Evolutionary conservation across 257 asterid genomes (phyloP).

Genomic region (Nicotiana obtusifolia): DNA sequence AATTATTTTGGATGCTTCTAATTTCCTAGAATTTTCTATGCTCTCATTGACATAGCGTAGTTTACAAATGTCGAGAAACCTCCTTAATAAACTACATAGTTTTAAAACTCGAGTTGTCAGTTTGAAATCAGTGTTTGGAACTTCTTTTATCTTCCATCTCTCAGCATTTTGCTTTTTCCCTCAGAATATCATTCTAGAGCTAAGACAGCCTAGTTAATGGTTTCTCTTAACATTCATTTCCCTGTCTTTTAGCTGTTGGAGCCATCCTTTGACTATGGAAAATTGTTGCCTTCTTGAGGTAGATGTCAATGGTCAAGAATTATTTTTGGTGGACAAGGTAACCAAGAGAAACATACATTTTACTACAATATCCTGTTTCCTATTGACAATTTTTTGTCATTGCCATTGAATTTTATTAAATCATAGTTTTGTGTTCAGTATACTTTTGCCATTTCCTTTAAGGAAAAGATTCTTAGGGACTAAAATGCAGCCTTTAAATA

Average conservation of each 20-base stretch:
- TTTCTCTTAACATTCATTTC: neutral
- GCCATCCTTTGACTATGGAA: constrained; percentile 14
- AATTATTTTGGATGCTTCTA: constrained; percentile 29
- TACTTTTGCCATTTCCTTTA: neutral
- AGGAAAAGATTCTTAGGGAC: neutral
- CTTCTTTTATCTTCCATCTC: neutral
- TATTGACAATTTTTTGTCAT: neutral
- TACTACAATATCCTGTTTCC: neutral
- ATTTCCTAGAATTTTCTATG: constrained; percentile 26
- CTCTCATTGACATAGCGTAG: constrained; percentile 15
- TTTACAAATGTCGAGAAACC: constrained; percentile 6
- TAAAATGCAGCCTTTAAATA: neutral
- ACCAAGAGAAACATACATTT: neutral
- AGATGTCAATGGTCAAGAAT: constrained; percentile 58
- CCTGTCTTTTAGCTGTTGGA: neutral
- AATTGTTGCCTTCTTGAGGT: constrained; percentile 47
- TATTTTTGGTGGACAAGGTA: constrained; percentile 50
- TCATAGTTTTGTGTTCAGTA: neutral
- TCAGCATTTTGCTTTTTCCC: neutral
- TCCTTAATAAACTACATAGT: neutral
- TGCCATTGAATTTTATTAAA: neutral
- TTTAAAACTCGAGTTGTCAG: neutral
- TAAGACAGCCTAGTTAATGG: neutral
- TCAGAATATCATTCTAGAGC: neutral
- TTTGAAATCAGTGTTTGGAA: neutral